Conservation (phyloP, 176 grass and related monocot species). For the Eragrostis curvula region DNA sequence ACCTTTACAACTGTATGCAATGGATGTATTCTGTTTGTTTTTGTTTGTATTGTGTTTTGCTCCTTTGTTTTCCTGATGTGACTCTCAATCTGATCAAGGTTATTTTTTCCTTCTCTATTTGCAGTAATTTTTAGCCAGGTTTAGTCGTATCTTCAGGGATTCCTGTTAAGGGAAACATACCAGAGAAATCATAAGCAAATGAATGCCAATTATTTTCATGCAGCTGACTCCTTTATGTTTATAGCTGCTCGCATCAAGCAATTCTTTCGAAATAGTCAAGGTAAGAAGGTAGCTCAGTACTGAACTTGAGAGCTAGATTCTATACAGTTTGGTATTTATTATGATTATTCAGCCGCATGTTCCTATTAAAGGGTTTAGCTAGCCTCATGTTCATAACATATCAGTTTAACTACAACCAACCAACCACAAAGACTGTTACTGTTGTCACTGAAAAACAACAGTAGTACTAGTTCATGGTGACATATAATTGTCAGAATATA, state of each 20-base stretch:
- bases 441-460: slow-evolving; percentile 4
- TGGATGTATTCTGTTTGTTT: background rate
- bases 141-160: slow-evolving; percentile 18
- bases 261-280: background rate
- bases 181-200: slow-evolving; percentile 1
- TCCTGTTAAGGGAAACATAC: background rate
- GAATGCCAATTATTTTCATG: slow-evolving; percentile 7
- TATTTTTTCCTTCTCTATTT: background rate
- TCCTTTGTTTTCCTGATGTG: background rate
- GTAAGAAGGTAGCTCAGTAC: slow-evolving; percentile 6
- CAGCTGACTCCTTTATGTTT: slow-evolving; percentile 29
- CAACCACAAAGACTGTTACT: background rate
- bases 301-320: slow-evolving; percentile 16
- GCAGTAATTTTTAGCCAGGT: background rate
- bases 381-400: background rate
- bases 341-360: slow-evolving; percentile 15
- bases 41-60: background rate
- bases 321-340: background rate
- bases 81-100: background rate
- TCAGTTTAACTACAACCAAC: background rate
- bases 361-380: background rate
- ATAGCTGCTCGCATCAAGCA: background rate
- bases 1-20: background rate
- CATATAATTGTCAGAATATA: slow-evolving; percentile 28
- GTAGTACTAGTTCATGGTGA: background rate